Evolutionary conservation across 1,139 yeast genomes (phyloP).

Genomic region (Sugiyamaella pinicola): DNA sequence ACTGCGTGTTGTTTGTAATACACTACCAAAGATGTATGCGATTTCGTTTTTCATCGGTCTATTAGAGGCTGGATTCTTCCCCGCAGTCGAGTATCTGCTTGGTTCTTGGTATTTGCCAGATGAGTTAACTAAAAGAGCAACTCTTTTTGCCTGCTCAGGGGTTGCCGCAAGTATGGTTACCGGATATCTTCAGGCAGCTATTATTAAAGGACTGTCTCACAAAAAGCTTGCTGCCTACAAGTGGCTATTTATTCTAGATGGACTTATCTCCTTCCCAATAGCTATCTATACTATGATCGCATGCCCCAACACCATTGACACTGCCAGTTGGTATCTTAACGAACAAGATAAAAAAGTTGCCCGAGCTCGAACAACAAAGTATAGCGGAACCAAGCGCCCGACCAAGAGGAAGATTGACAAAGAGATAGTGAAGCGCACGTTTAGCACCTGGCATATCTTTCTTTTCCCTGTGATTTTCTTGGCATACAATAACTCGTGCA

Average conservation of each 20-base stretch:
- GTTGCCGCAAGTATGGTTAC: constrained; percentile 50
- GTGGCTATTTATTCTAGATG: constrained; percentile 56
- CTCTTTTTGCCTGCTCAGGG: constrained; percentile 51
- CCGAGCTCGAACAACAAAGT: constrained; percentile 42
- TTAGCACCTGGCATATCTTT: constrained; percentile 53
- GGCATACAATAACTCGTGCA: constrained; percentile 53
- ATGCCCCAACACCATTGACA: constrained; percentile 50
- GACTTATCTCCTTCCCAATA: constrained; percentile 51
- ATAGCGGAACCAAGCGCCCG: constrained; percentile 45
- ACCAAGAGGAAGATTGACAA: constrained; percentile 38
- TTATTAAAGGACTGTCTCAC: constrained; percentile 41
- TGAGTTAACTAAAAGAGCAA: constrained; percentile 53
- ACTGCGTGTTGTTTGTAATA: constrained; percentile 49
- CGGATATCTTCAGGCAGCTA: constrained; percentile 51
- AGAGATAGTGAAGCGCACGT: constrained; percentile 47
- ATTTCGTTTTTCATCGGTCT: constrained; percentile 58
- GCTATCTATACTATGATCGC: constrained; percentile 49
- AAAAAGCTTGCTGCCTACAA: constrained; percentile 48
- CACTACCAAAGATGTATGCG: constrained; percentile 51
- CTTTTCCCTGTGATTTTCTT: constrained; percentile 54
- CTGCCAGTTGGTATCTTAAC: constrained; percentile 46
- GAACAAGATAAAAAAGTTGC: constrained; percentile 44
- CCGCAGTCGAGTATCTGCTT: constrained; percentile 54
- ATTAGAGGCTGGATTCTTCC: constrained; percentile 58
- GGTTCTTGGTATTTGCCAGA: constrained; percentile 51